Evolutionary conservation across 345 rosid species (phyloP), one percentile per base, ranked within the genome.

Genomic region (Alliaria petiolata): DNA sequence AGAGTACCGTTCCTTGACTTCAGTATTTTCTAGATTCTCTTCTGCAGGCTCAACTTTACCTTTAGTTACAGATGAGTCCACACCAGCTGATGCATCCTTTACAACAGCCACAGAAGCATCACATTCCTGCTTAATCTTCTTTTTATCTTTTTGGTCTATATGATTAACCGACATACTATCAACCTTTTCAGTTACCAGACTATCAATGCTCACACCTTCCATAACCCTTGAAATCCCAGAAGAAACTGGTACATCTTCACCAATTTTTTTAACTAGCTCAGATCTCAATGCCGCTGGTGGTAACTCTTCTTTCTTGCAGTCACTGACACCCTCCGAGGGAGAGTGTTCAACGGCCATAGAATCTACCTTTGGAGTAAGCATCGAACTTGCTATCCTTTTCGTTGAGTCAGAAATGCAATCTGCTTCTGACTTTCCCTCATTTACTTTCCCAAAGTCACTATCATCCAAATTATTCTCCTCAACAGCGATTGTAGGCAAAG

Each of bases 111-210:
- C 30, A n/a, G 57, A 17, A 36, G 57, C 5, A 76, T 66, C 78
- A 70, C 70, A 46, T 65, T 72, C 75, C 10, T 16, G 28, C 54
- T 68, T 84, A 46, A 54, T 19, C 70, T 80, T 80, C 56, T 59
- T 65, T 54, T 76, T 65, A 22, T 54, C 75, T 20, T 54, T 7
- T 34, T 20, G 70, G 50, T 54, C 59, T 2, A 35, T 47, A 46
- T 57, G 69, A 57, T 47, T 72, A 63, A 39, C 45, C 25, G 33
- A 71, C 13, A 52, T 58, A 51, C 58, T 83, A 51, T 69, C 78
- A 35, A 69, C 44, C 76, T 76, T 83, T 65, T 78, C 84, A 13
- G 70, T 58, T 74, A 78, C 81, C 39, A 57, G 40, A 70, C 63
- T 81, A 60, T 77, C 77, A 69, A 45, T 58, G 54, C 38, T 69